Evolutionary conservation across 139 green algal species (phyloP).

Genomic region (Volvox reticuliferus): DNA sequence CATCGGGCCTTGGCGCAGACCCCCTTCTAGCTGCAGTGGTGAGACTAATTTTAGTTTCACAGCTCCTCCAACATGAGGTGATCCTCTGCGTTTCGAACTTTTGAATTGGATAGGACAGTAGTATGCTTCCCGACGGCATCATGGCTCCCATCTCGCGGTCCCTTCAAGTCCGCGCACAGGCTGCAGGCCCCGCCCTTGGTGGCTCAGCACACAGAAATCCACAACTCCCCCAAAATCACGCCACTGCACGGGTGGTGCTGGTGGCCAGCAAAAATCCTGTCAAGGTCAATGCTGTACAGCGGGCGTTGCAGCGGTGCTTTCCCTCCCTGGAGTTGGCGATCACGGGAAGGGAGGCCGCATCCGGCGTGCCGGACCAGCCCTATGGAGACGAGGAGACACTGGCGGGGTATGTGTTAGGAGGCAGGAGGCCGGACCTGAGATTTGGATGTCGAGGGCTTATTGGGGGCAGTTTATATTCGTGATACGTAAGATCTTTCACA

Average conservation of each 20-base stretch:
- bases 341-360: neutral
- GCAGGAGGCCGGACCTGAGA: no score
- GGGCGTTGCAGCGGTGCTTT: neutral
- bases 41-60: no score
- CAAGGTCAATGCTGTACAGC: constrained; percentile 13
- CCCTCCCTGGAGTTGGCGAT: neutral
- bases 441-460: no score
- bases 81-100: no score
- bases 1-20: no score
- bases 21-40: no score
- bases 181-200: neutral
- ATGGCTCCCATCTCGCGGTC: neutral
- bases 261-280: constrained; percentile 23
- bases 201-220: neutral
- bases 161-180: neutral
- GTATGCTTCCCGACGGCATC: no score
- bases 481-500: no score
- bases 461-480: no score
- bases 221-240: neutral
- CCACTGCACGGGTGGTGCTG: neutral
- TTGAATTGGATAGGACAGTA: no score
- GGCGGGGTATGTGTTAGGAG: neutral
- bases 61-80: no score
- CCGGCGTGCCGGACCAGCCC: neutral
- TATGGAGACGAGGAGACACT: constrained; percentile 20